A percentile compares a stretch with the other conserved stretches of the same genome.
Evolutionary conservation across 2,329 filamentous ascomycete genomes (phyloP).

Genomic region (Colletotrichum spinosum): DNA sequence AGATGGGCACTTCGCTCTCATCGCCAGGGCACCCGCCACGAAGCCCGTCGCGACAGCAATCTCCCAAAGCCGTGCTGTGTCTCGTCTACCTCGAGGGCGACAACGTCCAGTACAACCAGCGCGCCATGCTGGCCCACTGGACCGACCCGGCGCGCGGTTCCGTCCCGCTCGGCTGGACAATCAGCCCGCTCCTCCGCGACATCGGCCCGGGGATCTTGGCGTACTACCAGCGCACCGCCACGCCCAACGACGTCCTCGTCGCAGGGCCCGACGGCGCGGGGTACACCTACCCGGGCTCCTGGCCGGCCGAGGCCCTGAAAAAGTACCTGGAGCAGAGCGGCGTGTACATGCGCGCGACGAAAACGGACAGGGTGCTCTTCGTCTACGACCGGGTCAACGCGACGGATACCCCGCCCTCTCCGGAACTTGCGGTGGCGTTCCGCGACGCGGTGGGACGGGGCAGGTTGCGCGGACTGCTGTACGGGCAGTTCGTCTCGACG

Average conservation of each 20-base stretch:
- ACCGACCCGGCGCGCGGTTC: constrained; percentile 16
- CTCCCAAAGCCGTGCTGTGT: constrained; percentile 3
- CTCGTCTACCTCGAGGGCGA: constrained; percentile 24
- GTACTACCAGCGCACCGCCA: constrained; percentile 20
- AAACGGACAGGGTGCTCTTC: constrained; percentile 17
- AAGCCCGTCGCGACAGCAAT: neutral
- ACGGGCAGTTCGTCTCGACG: constrained; percentile 20
- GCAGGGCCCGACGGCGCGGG: constrained; percentile 21
- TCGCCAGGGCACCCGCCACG: neutral
- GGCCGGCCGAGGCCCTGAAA: constrained; percentile 9
- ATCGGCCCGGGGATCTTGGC: constrained; percentile 17
- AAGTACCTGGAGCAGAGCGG: constrained; percentile 11
- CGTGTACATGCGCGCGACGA: constrained; percentile 5
- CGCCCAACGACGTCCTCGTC: constrained; percentile 19
- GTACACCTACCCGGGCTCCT: constrained; percentile 18
- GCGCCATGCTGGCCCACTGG: constrained; percentile 24
- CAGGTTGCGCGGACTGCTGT: constrained; percentile 9
- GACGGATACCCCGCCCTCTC: constrained; percentile 9
- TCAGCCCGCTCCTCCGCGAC: constrained; percentile 20
- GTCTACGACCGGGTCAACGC: constrained; percentile 25
- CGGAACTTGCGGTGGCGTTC: constrained; percentile 4
- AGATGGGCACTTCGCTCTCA: too few species aligned
- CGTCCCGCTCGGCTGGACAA: constrained; percentile 24
- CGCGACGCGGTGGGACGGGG: constrained; percentile 18
- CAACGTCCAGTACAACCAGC: constrained; percentile 22